Evolutionary conservation across 129 eudicot species (phyloP).

Genomic region (Mikania micrantha): DNA sequence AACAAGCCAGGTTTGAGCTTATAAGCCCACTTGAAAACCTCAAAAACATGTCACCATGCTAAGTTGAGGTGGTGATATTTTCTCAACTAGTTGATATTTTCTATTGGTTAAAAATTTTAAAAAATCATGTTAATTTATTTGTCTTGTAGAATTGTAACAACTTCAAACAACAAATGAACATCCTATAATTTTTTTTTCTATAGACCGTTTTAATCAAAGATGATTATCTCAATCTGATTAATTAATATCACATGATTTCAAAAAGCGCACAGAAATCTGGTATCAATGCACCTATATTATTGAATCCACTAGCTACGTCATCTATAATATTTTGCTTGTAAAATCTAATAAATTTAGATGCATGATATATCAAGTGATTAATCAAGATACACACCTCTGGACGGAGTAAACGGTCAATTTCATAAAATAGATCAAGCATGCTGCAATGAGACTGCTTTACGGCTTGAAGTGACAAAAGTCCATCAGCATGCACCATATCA

Average conservation of each 20-base stretch:
- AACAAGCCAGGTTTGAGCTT: too few relatives aligned
- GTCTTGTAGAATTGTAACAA: too few relatives aligned
- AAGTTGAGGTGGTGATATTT: too few relatives aligned
- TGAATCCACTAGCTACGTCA: background rate
- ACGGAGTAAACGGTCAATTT: slow-evolving; percentile 91
- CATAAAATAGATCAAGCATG: slow-evolving; percentile 61
- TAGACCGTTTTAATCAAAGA: background rate
- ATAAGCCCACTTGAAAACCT: too few relatives aligned
- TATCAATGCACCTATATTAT: background rate
- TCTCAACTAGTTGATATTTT: too few relatives aligned
- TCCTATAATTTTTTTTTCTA: background rate
- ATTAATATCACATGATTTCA: background rate
- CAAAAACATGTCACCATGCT: too few relatives aligned
- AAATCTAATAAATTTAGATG: background rate
- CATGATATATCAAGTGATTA: background rate
- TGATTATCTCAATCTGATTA: background rate
- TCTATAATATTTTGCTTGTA: background rate
- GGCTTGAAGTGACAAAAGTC: slow-evolving; percentile 72
- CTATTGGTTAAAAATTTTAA: too few relatives aligned
- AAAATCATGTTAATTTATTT: too few relatives aligned
- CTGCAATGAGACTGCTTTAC: slow-evolving; percentile 62
- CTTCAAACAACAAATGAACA: background rate
- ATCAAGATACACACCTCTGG: slow-evolving; percentile 81
- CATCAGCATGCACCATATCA: slow-evolving; percentile 95
- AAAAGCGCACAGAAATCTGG: background rate